Evolutionary conservation across 1,284 basidiomycete species (phyloP).

Genomic region (Apiotrichum akiyoshidainum): DNA sequence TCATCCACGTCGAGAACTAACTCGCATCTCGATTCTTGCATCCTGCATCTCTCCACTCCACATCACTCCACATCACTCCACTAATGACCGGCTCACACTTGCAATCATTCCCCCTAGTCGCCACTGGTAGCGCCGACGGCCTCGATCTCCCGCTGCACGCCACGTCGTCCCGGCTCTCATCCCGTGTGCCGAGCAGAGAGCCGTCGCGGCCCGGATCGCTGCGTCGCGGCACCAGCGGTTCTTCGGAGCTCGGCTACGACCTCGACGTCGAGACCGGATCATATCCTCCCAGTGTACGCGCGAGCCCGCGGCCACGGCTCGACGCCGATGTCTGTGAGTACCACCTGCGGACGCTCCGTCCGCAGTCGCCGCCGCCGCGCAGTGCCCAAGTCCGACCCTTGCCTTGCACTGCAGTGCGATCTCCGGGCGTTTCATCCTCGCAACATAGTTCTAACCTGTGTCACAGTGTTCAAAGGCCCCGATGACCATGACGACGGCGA

Average conservation of each 20-base stretch:
- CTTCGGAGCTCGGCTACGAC: not conserved
- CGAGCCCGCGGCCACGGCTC: not conserved
- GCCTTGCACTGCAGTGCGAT: too few species aligned
- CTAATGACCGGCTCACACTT: not conserved
- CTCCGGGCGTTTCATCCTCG: not conserved
- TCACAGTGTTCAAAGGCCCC: constrained; percentile 34
- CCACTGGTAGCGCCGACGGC: not conserved
- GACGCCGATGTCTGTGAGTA: constrained; percentile 10
- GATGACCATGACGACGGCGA: constrained; percentile 24
- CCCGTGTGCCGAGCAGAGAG: not conserved
- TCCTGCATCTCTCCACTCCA: too few species aligned
- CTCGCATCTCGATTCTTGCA: too few species aligned
- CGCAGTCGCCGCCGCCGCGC: too few species aligned
- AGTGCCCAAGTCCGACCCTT: too few species aligned
- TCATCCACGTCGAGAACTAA: too few species aligned
- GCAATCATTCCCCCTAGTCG: not conserved
- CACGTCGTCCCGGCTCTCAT: not conserved
- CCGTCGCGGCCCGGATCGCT: too few species aligned
- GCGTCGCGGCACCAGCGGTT: not conserved
- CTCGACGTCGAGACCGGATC: not conserved
- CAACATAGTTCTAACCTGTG: not conserved
- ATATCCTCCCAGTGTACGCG: not conserved
- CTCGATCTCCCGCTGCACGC: not conserved
- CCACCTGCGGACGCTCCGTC: too few species aligned
- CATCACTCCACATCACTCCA: too few species aligned